Evolutionary conservation across 371 early-diverging fungal genomes (phyloP).

Genomic region (Lichtheimia ramosa): DNA sequence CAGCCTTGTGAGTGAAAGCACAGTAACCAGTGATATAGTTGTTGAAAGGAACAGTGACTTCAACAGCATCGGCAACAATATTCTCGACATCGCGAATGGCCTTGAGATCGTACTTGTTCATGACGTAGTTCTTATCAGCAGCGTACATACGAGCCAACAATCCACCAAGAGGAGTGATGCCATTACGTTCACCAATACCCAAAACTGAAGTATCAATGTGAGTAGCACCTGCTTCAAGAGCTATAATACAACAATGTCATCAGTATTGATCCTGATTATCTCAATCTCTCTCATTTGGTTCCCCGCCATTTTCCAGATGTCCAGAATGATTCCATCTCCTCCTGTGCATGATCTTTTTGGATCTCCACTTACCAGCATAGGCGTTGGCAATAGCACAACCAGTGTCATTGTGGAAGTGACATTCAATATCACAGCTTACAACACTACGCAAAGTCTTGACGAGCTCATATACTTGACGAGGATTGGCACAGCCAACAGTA

Average conservation of each 20-base stretch:
- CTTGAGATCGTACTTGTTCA: constrained; percentile 86
- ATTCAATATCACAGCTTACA: constrained; percentile 94
- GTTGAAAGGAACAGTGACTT: constrained; percentile 95
- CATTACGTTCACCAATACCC: constrained; percentile 96
- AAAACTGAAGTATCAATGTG: constrained; percentile 96
- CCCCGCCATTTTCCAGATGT: no score
- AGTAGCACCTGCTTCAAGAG: constrained; percentile 93
- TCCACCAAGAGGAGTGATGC: constrained; percentile 93
- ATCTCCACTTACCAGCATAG: constrained; percentile 57
- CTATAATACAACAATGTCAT: constrained; percentile 18
- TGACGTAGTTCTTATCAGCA: constrained; percentile 86
- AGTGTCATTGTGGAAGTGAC: constrained; percentile 97
- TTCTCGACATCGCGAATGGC: constrained; percentile 91
- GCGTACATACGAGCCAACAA: constrained; percentile 91
- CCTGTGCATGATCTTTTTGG: no score
- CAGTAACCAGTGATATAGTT: constrained; percentile 97
- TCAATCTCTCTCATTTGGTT: no score
- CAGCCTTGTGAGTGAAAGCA: constrained; percentile 97
- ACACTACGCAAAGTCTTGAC: constrained; percentile 89
- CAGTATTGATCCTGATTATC: no score
- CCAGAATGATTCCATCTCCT: no score
- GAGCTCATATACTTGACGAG: constrained; percentile 94
- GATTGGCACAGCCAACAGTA: constrained; percentile 95
- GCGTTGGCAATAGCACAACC: constrained; percentile 97
- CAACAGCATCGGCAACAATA: constrained; percentile 90